Evolutionary conservation across 805 yeast species (phyloP).

Genomic region (Isabelozyma heimii): DNA sequence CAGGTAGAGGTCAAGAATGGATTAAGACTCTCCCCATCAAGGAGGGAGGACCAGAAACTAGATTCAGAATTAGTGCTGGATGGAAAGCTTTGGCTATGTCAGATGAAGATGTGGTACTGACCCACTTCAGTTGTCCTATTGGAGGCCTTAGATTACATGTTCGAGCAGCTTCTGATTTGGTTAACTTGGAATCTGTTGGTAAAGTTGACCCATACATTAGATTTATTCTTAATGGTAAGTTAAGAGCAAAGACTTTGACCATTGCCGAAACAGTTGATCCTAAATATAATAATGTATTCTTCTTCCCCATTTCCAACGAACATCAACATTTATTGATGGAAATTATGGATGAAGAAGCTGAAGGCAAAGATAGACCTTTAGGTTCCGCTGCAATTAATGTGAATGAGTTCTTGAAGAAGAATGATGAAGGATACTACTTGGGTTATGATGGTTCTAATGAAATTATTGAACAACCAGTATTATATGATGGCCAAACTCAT

Average conservation of each 20-base stretch:
- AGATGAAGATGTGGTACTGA: constrained; percentile 43
- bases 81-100: constrained; percentile 72
- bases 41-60: constrained; percentile 35
- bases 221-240: constrained; percentile 55
- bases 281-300: constrained; percentile 54
- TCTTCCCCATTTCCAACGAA: constrained; percentile 58
- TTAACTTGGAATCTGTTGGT: constrained; percentile 64
- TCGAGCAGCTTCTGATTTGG: constrained; percentile 49
- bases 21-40: constrained; percentile 46
- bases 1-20: constrained; percentile 48
- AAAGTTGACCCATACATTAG: constrained; percentile 73
- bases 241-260: constrained; percentile 53
- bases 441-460: constrained; percentile 53
- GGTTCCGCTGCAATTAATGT: constrained; percentile 57
- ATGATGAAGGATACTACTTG: constrained; percentile 43
- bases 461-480: constrained; percentile 43
- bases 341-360: constrained; percentile 64
- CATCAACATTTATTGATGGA: constrained; percentile 58
- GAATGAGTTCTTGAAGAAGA: constrained; percentile 46
- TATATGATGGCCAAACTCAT: constrained; percentile 33
- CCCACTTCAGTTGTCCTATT: constrained; percentile 53
- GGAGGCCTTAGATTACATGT: constrained; percentile 66
- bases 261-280: constrained; percentile 57
- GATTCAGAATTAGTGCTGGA: constrained; percentile 50
- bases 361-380: constrained; percentile 60